phyloP scores from a whole-genome alignment of 768 basidiomycete species.

The Termitomyces sp. region DNA sequence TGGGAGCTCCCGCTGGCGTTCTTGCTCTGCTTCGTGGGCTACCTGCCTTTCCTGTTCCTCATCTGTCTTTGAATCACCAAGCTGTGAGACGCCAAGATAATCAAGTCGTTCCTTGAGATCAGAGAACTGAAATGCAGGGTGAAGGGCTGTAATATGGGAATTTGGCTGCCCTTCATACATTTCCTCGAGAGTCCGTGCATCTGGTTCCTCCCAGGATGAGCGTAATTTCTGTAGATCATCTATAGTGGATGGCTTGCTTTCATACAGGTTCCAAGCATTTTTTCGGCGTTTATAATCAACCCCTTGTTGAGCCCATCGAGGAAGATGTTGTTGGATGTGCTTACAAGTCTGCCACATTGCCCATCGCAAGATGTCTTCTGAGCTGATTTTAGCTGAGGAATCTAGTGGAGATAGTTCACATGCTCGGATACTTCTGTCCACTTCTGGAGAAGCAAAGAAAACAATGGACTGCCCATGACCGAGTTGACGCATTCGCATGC shows the following conservation, averaged over 20 bases:
- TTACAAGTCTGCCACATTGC: not conserved
- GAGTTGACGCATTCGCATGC: not conserved
- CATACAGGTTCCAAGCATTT: not conserved
- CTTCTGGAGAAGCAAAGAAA: not conserved
- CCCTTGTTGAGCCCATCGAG: not conserved
- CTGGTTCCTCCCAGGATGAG: not conserved
- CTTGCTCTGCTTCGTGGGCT: constrained; percentile 33
- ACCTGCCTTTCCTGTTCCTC: constrained; percentile 51
- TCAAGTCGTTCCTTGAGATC: constrained; percentile 18
- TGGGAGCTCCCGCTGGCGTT: constrained; percentile 15
- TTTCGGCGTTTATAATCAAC: not conserved
- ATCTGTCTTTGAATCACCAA: constrained; percentile 21
- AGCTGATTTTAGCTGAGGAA: not conserved
- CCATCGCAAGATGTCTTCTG: not conserved
- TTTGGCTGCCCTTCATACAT: constrained; percentile 26
- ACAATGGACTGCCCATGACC: not conserved
- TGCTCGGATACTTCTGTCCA: not conserved
- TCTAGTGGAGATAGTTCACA: not conserved
- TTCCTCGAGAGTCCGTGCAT: not conserved
- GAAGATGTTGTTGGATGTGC: not conserved
- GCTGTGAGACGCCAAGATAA: constrained; percentile 19
- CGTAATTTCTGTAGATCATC: not conserved
- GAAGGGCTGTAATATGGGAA: constrained; percentile 3
- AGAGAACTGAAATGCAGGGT: constrained; percentile 6
- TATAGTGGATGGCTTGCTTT: not conserved